Evolutionary conservation across 257 asterid genomes (phyloP).

Genomic region (Salvia miltiorrhiza): DNA sequence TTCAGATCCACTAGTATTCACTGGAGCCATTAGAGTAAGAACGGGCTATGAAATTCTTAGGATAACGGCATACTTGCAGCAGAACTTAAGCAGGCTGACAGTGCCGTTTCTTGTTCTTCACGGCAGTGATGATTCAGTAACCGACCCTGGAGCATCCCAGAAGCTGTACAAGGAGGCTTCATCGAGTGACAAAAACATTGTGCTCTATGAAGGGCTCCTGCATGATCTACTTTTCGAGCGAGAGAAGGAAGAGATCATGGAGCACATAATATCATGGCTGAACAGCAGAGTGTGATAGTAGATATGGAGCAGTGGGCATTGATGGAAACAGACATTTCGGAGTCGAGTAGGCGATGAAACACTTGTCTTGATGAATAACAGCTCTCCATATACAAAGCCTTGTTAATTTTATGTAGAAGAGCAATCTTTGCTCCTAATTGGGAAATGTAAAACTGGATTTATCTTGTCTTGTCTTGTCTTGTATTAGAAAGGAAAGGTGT

Average conservation of each 20-base stretch:
- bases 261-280: slow-evolving; percentile 64
- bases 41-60: slow-evolving; percentile 86
- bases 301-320: not conserved
- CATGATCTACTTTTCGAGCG: slow-evolving; percentile 90
- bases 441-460: not conserved
- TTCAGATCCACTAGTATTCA: slow-evolving; percentile 90
- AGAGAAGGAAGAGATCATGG: slow-evolving; percentile 61
- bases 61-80: slow-evolving; percentile 54
- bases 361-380: not conserved
- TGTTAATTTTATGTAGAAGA: not conserved
- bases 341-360: not conserved
- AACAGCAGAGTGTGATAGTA: slow-evolving; percentile 39
- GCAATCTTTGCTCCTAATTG: not conserved
- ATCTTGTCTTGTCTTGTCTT: too few species aligned
- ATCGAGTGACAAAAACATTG: slow-evolving; percentile 68
- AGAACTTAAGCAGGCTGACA: slow-evolving; percentile 50
- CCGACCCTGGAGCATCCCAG: slow-evolving; percentile 74
- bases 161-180: slow-evolving; percentile 71
- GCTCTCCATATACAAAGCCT: not conserved
- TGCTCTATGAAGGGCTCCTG: slow-evolving; percentile 64
- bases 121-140: slow-evolving; percentile 71
- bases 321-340: not conserved
- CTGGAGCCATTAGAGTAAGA: slow-evolving; percentile 77
- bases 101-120: slow-evolving; percentile 85
- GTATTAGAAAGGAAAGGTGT: not conserved